A percentile compares a stretch with the other conserved stretches of the same genome.
phyloP scores from a whole-genome alignment of 495 filamentous ascomycete genomes.

The Acidiella bohemica region DNA sequence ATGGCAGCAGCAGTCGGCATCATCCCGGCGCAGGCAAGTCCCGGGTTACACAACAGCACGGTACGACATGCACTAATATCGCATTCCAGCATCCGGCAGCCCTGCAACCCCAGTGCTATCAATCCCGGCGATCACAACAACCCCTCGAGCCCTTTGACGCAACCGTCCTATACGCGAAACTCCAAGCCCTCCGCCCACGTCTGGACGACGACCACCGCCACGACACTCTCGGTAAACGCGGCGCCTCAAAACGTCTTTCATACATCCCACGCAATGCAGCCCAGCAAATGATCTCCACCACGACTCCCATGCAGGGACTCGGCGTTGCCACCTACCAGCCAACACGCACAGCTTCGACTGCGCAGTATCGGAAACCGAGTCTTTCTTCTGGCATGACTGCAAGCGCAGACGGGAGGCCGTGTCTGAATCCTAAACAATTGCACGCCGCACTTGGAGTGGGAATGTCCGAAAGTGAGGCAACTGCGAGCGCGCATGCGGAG shows the following conservation, averaged over 20 bases:
- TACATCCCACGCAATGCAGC: slow-evolving; percentile 4
- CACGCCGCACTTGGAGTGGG: slow-evolving; percentile 1
- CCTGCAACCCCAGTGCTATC: no score
- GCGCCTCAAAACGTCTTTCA: background rate
- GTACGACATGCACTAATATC: no score
- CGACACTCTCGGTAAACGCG: background rate
- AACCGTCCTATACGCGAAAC: background rate
- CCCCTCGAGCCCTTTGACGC: no score
- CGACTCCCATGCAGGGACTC: background rate
- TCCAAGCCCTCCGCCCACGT: background rate
- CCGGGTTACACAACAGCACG: no score
- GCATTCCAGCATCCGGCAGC: no score
- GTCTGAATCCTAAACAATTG: slow-evolving; percentile 1
- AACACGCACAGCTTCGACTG: background rate
- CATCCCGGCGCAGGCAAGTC: no score
- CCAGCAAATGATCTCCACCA: background rate
- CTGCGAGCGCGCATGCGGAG: no score
- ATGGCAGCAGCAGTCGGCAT: no score
- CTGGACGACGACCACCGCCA: background rate
- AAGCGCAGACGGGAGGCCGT: background rate
- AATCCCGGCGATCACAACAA: no score
- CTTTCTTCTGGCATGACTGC: no score
- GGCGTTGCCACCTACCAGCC: background rate
- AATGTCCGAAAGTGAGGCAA: background rate
- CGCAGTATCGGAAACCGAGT: background rate